These are phyloP conservation scores for Leccinum arenicola DNA, from an alignment of 768 basidiomycete genomes.

Conservation along the genomic window DNA sequence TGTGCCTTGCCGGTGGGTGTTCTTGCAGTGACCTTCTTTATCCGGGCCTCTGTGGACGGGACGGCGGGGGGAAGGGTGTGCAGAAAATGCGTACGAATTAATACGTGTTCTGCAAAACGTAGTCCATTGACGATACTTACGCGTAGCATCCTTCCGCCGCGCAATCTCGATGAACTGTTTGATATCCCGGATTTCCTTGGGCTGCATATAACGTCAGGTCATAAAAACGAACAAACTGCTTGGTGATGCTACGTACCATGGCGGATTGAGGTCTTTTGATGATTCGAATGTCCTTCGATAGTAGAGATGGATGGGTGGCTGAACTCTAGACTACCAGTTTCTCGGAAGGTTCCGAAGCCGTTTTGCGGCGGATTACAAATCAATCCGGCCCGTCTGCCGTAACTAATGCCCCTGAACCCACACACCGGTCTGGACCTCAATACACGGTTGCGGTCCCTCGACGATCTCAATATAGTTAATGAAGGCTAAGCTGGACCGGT, in stretches of 20 bases:
- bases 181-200: constrained; percentile 97
- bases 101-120: background rate
- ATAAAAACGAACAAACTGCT: background rate
- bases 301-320: constrained; percentile 21
- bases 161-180: constrained; percentile 98
- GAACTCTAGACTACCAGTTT: constrained; percentile 33
- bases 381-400: no score
- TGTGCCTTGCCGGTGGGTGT: constrained; percentile 66
- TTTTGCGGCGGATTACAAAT: no score
- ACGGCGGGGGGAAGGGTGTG: background rate
- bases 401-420: no score
- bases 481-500: no score
- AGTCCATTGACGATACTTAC: constrained; percentile 52
- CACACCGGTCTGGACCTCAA: no score
- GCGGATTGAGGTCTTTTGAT: constrained; percentile 14
- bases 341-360: constrained; percentile 22
- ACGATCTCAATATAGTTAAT: no score
- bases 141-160: constrained; percentile 93
- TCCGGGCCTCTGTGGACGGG: constrained; percentile 78
- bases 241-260: constrained; percentile 26
- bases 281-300: background rate
- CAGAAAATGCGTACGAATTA: background rate
- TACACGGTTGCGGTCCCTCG: no score
- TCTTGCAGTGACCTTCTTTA: constrained; percentile 87
- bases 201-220: constrained; percentile 45